A percentile compares a stretch with the other conserved stretches of the same genome.
phyloP scores from a whole-genome alignment of 2,329 filamentous ascomycete species.

The Cordyceps fumosorosea region DNA sequence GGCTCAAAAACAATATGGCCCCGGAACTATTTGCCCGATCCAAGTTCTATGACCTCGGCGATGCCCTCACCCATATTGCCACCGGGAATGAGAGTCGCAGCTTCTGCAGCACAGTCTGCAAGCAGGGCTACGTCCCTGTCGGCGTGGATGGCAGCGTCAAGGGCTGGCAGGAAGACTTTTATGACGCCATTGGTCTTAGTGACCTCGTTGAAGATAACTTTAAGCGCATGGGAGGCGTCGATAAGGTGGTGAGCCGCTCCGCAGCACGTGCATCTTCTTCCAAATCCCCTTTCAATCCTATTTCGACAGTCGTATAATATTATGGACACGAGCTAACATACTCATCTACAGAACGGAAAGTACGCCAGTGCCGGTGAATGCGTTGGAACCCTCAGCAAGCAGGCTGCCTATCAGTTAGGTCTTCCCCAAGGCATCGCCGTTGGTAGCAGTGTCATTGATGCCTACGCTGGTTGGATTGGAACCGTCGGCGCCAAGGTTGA shows the following conservation, averaged over 20 bases:
- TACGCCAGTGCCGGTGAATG: conserved; percentile 90
- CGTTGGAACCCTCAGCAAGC: conserved; percentile 76
- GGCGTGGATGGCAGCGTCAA: conserved; percentile 95
- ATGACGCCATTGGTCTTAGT: conserved; percentile 75
- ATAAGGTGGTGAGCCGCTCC: conserved; percentile 77
- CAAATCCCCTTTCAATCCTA: background rate
- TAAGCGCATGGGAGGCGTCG: conserved; percentile 86
- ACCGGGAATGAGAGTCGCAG: conserved; percentile 88
- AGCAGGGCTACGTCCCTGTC: conserved; percentile 95
- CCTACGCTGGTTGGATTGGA: conserved; percentile 97
- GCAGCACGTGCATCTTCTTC: conserved; percentile 20
- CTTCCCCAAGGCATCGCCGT: conserved; percentile 83
- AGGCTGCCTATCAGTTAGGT: conserved; percentile 76
- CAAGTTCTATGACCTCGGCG: conserved; percentile 94
- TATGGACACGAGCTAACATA: background rate
- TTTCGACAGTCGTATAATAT: background rate
- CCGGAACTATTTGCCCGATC: conserved; percentile 81
- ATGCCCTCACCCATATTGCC: conserved; percentile 89
- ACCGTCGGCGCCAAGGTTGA: conserved; percentile 96
- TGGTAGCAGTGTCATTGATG: conserved; percentile 94
- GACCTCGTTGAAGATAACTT: conserved; percentile 83
- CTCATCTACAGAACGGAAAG: conserved; percentile 65
- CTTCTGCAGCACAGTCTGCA: conserved; percentile 94
- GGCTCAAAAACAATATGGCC: conserved; percentile 98
- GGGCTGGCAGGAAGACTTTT: conserved; percentile 96